Percentiles rank a stretch among this genome's conserved stretches.
Evolutionary conservation across 805 yeast species (phyloP).

Genomic region (Lipomyces chichibuensis): DNA sequence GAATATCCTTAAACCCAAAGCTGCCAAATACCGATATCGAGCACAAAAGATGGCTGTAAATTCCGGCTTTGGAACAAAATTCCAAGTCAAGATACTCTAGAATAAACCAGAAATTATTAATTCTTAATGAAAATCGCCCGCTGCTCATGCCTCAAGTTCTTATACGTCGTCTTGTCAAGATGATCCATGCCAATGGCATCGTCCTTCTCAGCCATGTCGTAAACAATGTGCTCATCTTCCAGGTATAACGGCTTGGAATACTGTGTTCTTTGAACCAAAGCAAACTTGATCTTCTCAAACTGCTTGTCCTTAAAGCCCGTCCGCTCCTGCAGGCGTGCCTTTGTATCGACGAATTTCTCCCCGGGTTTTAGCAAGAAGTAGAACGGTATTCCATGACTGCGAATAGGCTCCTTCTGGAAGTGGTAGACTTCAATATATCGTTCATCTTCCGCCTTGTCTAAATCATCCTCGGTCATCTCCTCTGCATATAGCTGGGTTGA

Average conservation of each 20-base stretch:
- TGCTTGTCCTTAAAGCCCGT: constrained; percentile 73
- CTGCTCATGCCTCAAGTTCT: constrained; percentile 51
- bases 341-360: constrained; percentile 67
- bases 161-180: constrained; percentile 74
- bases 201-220: constrained; percentile 54
- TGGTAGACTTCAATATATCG: constrained; percentile 68
- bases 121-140: constrained; percentile 63
- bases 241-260: constrained; percentile 45
- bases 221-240: constrained; percentile 58
- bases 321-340: constrained; percentile 64
- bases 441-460: constrained; percentile 34
- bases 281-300: constrained; percentile 73
- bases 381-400: constrained; percentile 84
- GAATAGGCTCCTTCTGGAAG: constrained; percentile 67
- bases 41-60: not conserved
- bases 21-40: not conserved
- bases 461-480: constrained; percentile 39
- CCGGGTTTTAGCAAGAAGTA: constrained; percentile 68
- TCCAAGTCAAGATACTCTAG: constrained; percentile 11
- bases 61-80: constrained; percentile 55
- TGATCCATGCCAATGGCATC: constrained; percentile 80
- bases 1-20: not conserved
- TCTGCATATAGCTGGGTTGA: constrained; percentile 52
- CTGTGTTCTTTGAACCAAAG: constrained; percentile 50
- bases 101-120: constrained; percentile 1